These are phyloP conservation scores for Syzygium aqueum DNA, from an alignment of 345 rosid genomes.

Conservation along the genomic window DNA sequence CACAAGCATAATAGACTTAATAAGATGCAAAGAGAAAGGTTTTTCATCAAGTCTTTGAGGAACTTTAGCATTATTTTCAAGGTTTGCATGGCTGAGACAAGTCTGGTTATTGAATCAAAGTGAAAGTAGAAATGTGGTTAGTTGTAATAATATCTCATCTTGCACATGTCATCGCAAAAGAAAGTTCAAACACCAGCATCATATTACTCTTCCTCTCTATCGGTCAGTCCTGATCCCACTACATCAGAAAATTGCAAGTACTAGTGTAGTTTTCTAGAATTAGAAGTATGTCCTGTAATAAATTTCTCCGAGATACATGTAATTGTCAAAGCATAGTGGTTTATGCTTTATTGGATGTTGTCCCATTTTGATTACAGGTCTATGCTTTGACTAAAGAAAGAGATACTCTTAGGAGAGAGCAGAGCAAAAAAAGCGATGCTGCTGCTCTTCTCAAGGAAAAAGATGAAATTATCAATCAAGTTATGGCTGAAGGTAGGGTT, in stretches of 20 bases:
- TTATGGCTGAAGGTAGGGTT: slow-evolving; percentile 96
- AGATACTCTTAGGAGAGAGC: slow-evolving; percentile 97
- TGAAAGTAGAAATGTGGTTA: background rate
- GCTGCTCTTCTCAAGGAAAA: slow-evolving; percentile 98
- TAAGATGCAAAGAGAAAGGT: background rate
- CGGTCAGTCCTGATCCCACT: background rate
- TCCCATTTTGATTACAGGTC: slow-evolving; percentile 35
- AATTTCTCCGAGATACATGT: background rate
- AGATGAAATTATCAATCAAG: slow-evolving; percentile 96
- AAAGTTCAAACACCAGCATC: background rate
- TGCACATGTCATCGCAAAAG: background rate
- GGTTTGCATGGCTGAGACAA: background rate
- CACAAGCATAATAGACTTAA: background rate
- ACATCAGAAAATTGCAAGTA: background rate
- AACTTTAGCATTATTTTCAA: background rate
- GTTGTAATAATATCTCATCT: background rate
- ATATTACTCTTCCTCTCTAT: background rate
- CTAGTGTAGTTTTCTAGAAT: background rate
- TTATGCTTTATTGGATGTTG: background rate
- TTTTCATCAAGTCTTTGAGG: background rate
- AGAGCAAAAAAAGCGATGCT: slow-evolving; percentile 87
- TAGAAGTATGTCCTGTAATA: background rate
- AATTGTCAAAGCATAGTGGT: background rate
- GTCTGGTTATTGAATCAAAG: background rate
- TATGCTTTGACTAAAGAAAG: slow-evolving; percentile 97